phyloP scores from a whole-genome alignment of 2,329 filamentous ascomycete species.

The Chrysoporthe deuterocubensis region DNA sequence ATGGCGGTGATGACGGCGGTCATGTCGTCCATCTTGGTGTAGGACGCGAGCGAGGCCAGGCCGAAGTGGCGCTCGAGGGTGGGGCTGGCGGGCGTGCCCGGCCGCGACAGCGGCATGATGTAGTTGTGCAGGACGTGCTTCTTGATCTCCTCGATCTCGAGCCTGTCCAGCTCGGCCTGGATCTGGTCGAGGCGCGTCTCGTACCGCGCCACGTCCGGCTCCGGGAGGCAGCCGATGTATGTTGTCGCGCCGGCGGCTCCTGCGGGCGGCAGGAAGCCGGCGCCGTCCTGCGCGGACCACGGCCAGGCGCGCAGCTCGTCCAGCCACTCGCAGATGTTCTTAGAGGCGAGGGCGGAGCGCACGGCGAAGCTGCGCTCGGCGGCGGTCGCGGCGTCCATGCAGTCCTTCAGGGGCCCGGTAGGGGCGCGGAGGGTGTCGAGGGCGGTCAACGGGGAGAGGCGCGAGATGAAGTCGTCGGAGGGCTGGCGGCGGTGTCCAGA shows the following conservation, averaged over 20 bases:
- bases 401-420: slow-evolving; percentile 57
- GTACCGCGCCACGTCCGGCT: slow-evolving; percentile 66
- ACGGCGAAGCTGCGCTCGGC: slow-evolving; percentile 73
- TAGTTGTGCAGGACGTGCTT: slow-evolving; percentile 83
- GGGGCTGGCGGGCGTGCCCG: slow-evolving; percentile 49
- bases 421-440: slow-evolving; percentile 63
- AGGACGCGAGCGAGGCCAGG: slow-evolving; percentile 52
- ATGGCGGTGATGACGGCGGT: slow-evolving; percentile 90
- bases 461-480: slow-evolving; percentile 63
- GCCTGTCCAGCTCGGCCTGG: slow-evolving; percentile 65
- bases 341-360: slow-evolving; percentile 70
- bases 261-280: slow-evolving; percentile 55
- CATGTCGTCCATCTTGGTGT: slow-evolving; percentile 82
- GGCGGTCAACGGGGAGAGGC: slow-evolving; percentile 63
- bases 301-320: slow-evolving; percentile 68
- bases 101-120: slow-evolving; percentile 64
- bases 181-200: slow-evolving; percentile 78
- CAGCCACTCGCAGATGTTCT: slow-evolving; percentile 74
- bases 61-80: slow-evolving; percentile 41
- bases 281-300: slow-evolving; percentile 56
- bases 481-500: slow-evolving; percentile 46
- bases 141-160: slow-evolving; percentile 88
- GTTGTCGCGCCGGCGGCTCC: slow-evolving; percentile 29
- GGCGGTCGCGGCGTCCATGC: slow-evolving; percentile 65
- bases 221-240: slow-evolving; percentile 74